These are phyloP conservation scores for Azolla pinnata DNA, from an alignment of 75 land plant species.

Conservation along the genomic window DNA sequence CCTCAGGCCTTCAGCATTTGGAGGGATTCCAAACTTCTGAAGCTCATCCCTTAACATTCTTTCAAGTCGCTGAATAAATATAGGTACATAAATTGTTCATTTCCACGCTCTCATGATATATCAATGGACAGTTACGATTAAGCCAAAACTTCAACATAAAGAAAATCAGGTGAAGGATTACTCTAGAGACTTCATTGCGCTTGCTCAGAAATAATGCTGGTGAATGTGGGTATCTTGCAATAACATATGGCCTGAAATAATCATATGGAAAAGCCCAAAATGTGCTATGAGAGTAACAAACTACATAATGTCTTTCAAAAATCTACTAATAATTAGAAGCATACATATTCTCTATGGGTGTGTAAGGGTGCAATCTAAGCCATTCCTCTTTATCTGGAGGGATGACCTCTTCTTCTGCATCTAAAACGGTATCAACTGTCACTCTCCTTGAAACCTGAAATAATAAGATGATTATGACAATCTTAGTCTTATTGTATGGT, in stretches of 20 bases:
- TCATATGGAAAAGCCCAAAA: neutral
- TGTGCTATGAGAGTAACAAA: no score
- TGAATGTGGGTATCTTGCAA: conserved; percentile 28
- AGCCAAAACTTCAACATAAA: no score
- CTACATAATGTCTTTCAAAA: no score
- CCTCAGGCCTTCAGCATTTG: conserved; percentile 28
- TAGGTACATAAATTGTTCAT: no score
- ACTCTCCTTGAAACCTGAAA: conserved; percentile 1
- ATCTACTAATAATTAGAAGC: no score
- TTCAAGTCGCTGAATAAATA: conserved; percentile 21
- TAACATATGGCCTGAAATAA: conserved; percentile 25
- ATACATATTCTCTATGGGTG: no score
- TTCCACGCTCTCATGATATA: no score
- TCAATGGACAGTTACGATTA: no score
- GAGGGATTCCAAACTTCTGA: conserved; percentile 27
- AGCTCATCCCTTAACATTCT: conserved; percentile 19
- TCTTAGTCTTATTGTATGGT: no score
- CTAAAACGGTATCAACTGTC: conserved; percentile 12
- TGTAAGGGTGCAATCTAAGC: conserved; percentile 30
- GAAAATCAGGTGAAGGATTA: no score
- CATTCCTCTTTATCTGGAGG: conserved; percentile 31
- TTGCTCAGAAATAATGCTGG: conserved; percentile 9
- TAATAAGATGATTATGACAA: neutral
- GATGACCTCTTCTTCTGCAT: conserved; percentile 27
- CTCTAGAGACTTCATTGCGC: conserved; percentile 13